Evolutionary conservation across 257 asterid species (phyloP).

Genomic region (Handroanthus guayacan): DNA sequence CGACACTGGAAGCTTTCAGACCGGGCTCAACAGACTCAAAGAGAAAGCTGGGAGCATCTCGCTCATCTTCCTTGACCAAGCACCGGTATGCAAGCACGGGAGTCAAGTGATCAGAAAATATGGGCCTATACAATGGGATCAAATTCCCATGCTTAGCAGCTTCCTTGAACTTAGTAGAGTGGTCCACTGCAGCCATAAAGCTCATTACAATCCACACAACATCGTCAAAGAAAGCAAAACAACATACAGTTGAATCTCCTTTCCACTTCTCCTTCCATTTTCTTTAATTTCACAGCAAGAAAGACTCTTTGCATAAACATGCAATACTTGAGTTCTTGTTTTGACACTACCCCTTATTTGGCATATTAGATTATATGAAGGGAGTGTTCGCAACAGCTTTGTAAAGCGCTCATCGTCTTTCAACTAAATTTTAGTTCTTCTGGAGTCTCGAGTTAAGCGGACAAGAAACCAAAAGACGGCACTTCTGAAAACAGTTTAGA

Average conservation of each 20-base stretch:
- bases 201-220: slow-evolving; percentile 19
- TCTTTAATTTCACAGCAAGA: not conserved
- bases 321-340: not conserved
- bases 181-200: slow-evolving; percentile 57
- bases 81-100: slow-evolving; percentile 97
- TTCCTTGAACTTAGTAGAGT: slow-evolving; percentile 82
- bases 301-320: not conserved
- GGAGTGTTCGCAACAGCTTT: too few relatives aligned
- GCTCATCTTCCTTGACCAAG: slow-evolving; percentile 89
- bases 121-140: slow-evolving; percentile 78
- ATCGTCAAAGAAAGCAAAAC: slow-evolving; percentile 1
- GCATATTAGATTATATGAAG: too few relatives aligned
- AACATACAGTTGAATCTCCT: slow-evolving; percentile 8
- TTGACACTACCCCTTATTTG: too few relatives aligned
- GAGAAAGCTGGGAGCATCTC: slow-evolving; percentile 98
- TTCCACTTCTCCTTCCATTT: slow-evolving; percentile 12
- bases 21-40: slow-evolving; percentile 94
- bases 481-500: not conserved
- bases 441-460: too few relatives aligned
- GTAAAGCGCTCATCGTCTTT: too few relatives aligned
- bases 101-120: slow-evolving; percentile 91
- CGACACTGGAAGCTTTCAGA: slow-evolving; percentile 72
- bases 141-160: slow-evolving; percentile 87
- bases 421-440: too few relatives aligned
- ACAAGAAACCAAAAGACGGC: too few relatives aligned